phyloP scores from a whole-genome alignment of 257 asterid species.

The Salvia hispanica region DNA sequence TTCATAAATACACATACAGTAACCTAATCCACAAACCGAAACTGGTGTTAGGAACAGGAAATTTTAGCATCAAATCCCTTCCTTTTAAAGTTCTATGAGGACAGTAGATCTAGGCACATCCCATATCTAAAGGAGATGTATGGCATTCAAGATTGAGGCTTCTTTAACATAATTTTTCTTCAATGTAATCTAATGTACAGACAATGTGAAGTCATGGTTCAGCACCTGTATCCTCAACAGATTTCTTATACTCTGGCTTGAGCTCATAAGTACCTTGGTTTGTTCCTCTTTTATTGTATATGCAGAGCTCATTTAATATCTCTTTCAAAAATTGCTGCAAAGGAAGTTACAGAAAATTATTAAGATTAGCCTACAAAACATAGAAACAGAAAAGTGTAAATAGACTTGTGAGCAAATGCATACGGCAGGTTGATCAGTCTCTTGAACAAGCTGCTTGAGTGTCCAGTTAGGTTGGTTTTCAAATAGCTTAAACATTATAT shows the following conservation, averaged over 20 bases:
- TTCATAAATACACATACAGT: neutral
- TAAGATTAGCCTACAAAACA: neutral
- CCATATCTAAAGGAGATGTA: conserved; percentile 3
- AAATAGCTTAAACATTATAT: conserved; percentile 91
- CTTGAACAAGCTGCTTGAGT: conserved; percentile 87
- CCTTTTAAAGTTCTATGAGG: neutral
- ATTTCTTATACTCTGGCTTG: conserved; percentile 88
- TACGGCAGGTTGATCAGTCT: conserved; percentile 97
- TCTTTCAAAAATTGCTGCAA: conserved; percentile 91
- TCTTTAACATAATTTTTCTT: conserved; percentile 22
- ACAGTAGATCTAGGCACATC: conserved; percentile 17
- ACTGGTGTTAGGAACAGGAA: neutral
- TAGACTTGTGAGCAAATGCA: conserved; percentile 29
- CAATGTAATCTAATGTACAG: conserved; percentile 38
- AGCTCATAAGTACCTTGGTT: conserved; percentile 95
- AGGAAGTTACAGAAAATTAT: conserved; percentile 25
- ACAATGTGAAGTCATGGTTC: conserved; percentile 41
- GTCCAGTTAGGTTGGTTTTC: conserved; percentile 93
- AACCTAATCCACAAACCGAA: conserved; percentile 9
- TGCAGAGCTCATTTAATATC: conserved; percentile 81
- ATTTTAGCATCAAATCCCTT: neutral
- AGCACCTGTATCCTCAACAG: conserved; percentile 81
- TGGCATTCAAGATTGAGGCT: conserved; percentile 7
- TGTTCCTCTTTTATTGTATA: conserved; percentile 87
- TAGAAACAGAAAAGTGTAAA: neutral